Percentiles rank a stretch among this genome's conserved stretches.
These are phyloP conservation scores for Diaporthe longicolla DNA, from an alignment of 2,329 filamentous ascomycete species.

Conservation along the genomic window DNA sequence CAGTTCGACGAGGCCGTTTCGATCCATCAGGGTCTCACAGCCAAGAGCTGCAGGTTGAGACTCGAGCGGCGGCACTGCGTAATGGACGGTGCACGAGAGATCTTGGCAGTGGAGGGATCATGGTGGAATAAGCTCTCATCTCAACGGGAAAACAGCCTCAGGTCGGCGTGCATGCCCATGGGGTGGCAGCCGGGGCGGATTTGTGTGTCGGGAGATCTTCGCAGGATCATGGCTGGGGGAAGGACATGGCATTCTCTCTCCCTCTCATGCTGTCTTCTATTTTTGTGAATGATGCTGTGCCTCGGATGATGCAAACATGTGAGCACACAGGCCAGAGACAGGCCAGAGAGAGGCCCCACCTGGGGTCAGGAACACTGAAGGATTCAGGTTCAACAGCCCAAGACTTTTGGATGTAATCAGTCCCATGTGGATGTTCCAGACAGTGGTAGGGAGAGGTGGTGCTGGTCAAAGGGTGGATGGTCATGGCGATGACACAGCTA, in stretches of 20 bases:
- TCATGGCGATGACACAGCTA: constrained; percentile 22
- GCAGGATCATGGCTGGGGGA: constrained; percentile 6
- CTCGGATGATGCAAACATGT: constrained; percentile 4
- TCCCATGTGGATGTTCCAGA: constrained; percentile 21
- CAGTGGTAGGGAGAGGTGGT: constrained; percentile 2
- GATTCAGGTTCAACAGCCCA: constrained; percentile 20
- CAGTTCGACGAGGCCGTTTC: constrained; percentile 27
- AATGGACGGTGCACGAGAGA: constrained; percentile 22
- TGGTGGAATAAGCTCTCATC: constrained; percentile 3
- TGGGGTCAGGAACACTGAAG: constrained; percentile 15
- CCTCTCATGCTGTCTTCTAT: constrained; percentile 1
- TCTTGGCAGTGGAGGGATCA: constrained; percentile 23
- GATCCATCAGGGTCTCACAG: constrained; percentile 33
- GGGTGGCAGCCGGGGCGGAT: constrained; percentile 8
- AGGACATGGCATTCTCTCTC: not conserved
- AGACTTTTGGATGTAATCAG: constrained; percentile 23
- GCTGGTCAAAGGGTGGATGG: not conserved
- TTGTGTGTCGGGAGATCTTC: constrained; percentile 33
- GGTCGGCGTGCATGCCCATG: constrained; percentile 3
- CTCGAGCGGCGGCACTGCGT: constrained; percentile 15
- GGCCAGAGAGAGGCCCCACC: not conserved
- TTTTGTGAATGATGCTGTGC: constrained; percentile 12
- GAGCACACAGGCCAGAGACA: not conserved
- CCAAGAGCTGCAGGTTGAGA: constrained; percentile 32
- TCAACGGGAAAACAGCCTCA: constrained; percentile 18